Base-by-base conservation (phyloP, 345 rosid species). In the Syzygium grande region DNA sequence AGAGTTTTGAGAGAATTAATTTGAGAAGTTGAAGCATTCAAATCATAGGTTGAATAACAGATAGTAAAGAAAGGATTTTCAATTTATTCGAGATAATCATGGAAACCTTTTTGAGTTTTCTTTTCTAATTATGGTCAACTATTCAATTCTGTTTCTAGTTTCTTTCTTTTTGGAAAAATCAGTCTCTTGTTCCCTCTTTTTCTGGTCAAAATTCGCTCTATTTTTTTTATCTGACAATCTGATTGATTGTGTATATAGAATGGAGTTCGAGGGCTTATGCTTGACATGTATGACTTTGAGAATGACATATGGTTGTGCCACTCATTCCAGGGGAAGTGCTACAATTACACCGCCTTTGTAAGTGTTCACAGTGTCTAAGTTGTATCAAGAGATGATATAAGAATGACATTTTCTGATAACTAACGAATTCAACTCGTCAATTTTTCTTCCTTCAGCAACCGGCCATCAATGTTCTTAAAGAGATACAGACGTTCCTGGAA, bases 181-280 rank as follows among this genome's bases (percentile, higher is more conserved):
- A 23, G 27, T 65, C 43, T 15, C 38, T 87, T 34, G 23, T 59
- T 65, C 56, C 85, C 38, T 55, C 23, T n/a, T 61, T 56, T 65
- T 38, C 19, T 51, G 84, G 52, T 65, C 43, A 23, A 23, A 23
- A 29, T 55, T 61, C 21, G 61, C 43, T n/a, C 22, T 59, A 22
- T n/a, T 13, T 30, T 83, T 17, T 17, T 19, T 41, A 49, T 12
- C 61, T 79, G 41, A 51, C 43, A 15, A 17, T 79, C 51, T 77
- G 38, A 43, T 65, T 61, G 9, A 21, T 78, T 79, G 25, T 56
- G 86, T 79, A 87, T 91, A 88, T 89, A 96, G 99, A 98, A 98
- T 95, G 99, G 98, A 84, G 97, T 96, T 87, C 93, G 99, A 73
- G 99, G 99, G 87, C 92, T 98, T 11, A 96, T 98, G 99, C 94